These are phyloP conservation scores for Pholiota adiposa DNA, from an alignment of 1,284 basidiomycete species.

Conservation along the genomic window DNA sequence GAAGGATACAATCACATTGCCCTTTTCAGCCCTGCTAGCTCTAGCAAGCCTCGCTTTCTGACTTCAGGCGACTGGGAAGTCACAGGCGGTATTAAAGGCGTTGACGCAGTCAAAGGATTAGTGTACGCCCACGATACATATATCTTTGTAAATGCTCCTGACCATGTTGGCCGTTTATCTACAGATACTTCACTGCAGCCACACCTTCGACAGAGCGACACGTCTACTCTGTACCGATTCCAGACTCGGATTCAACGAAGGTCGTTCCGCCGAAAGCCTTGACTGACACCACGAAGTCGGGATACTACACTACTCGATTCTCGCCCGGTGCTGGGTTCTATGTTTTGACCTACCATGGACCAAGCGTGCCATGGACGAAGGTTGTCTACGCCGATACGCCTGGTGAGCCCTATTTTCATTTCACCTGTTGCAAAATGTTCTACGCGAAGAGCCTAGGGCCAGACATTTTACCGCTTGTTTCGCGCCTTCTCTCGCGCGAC, in stretches of 20 bases:
- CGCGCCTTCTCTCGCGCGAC: not conserved
- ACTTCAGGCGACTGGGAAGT: conserved; percentile 94
- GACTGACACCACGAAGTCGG: conserved; percentile 66
- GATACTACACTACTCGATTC: conserved; percentile 74
- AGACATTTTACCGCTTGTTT: not conserved
- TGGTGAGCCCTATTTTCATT: conserved; percentile 38
- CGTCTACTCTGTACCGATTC: conserved; percentile 77
- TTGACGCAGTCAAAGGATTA: conserved; percentile 69
- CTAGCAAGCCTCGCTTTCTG: conserved; percentile 76
- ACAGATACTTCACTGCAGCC: conserved; percentile 88
- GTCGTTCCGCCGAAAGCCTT: conserved; percentile 54
- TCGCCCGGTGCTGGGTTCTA: conserved; percentile 88
- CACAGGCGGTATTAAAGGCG: conserved; percentile 69
- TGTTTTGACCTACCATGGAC: conserved; percentile 80
- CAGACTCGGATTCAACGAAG: conserved; percentile 40
- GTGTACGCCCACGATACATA: conserved; percentile 59
- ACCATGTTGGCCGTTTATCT: conserved; percentile 1
- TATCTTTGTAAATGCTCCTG: conserved; percentile 9
- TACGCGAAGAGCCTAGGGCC: too few species aligned
- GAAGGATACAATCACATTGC: conserved; percentile 91
- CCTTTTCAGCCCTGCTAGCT: conserved; percentile 78
- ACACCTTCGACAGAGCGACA: conserved; percentile 86
- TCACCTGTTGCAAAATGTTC: too few species aligned
- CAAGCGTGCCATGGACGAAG: conserved; percentile 86
- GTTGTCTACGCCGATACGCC: conserved; percentile 68